A percentile compares a stretch with the other conserved stretches of the same genome.
These are phyloP conservation scores for Triticum timopheevii DNA, from an alignment of 176 grass and related monocot genomes.

Conservation along the genomic window DNA sequence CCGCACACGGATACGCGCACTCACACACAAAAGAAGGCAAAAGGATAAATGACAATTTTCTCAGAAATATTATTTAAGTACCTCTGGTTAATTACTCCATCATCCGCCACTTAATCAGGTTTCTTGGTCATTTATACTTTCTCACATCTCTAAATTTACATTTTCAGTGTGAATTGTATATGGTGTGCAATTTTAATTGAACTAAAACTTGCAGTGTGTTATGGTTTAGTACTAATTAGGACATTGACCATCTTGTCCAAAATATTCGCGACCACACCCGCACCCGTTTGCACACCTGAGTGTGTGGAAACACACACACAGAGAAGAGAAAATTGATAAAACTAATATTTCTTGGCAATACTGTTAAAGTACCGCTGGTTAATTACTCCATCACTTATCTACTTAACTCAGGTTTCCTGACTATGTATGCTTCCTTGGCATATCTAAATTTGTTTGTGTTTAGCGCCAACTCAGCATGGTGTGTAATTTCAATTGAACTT, in stretches of 20 bases:
- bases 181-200: not conserved
- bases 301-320: not conserved
- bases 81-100: not conserved
- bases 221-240: not conserved
- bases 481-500: not conserved
- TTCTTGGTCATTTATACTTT: not conserved
- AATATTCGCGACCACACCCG: not conserved
- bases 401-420: not conserved
- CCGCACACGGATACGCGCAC: not conserved
- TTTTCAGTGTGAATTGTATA: not conserved
- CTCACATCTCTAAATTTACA: not conserved
- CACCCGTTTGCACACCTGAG: not conserved
- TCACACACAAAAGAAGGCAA: not conserved
- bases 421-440: not conserved
- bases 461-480: slow-evolving; percentile 2
- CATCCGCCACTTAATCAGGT: not conserved
- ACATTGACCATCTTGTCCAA: not conserved
- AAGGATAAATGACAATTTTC: not conserved
- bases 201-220: not conserved
- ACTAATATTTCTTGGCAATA: not conserved
- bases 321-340: not conserved
- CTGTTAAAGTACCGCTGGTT: not conserved
- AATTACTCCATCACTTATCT: not conserved
- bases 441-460: not conserved
- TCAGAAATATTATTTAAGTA: not conserved